Evolutionary conservation across 1,284 basidiomycete genomes (phyloP).

Genomic region (Prillingera fragicola): DNA sequence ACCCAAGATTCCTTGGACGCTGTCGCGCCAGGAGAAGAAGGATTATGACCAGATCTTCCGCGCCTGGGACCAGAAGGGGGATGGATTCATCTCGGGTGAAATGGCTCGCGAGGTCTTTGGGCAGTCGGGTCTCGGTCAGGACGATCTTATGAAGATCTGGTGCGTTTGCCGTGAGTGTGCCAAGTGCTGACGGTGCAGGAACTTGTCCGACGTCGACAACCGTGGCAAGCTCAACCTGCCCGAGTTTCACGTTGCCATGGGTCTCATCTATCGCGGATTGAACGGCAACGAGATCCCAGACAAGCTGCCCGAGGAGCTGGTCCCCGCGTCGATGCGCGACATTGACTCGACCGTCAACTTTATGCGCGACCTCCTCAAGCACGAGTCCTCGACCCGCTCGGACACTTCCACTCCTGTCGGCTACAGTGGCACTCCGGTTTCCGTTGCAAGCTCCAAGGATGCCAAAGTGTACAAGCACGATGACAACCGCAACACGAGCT

Average conservation of each 20-base stretch:
- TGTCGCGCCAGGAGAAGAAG: slow-evolving; percentile 89
- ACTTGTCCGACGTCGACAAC: slow-evolving; percentile 80
- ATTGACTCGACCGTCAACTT: slow-evolving; percentile 88
- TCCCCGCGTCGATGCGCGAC: slow-evolving; percentile 87
- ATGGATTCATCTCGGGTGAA: slow-evolving; percentile 74
- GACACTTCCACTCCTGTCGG: slow-evolving; percentile 47
- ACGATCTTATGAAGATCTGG: slow-evolving; percentile 94
- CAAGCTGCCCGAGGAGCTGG: slow-evolving; percentile 76
- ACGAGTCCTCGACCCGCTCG: slow-evolving; percentile 65
- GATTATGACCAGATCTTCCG: slow-evolving; percentile 95
- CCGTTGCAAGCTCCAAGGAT: slow-evolving; percentile 63
- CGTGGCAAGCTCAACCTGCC: slow-evolving; percentile 89
- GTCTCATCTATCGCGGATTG: slow-evolving; percentile 86
- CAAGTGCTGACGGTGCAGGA: slow-evolving; percentile 54
- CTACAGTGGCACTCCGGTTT: slow-evolving; percentile 55
- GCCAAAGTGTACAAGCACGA: slow-evolving; percentile 91
- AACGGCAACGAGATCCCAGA: slow-evolving; percentile 91
- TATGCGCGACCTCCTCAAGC: slow-evolving; percentile 80
- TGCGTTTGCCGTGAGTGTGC: slow-evolving; percentile 47
- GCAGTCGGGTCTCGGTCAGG: slow-evolving; percentile 80
- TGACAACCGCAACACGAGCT: slow-evolving; percentile 55
- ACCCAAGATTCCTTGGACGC: slow-evolving; percentile 79
- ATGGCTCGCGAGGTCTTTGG: slow-evolving; percentile 92
- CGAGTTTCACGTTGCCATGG: slow-evolving; percentile 99
- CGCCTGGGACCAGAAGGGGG: slow-evolving; percentile 80